A percentile compares a stretch with the other conserved stretches of the same genome.
Evolutionary conservation across 352 stramenopile genomes (phyloP).

Genomic region (Blastocystis sp.): DNA sequence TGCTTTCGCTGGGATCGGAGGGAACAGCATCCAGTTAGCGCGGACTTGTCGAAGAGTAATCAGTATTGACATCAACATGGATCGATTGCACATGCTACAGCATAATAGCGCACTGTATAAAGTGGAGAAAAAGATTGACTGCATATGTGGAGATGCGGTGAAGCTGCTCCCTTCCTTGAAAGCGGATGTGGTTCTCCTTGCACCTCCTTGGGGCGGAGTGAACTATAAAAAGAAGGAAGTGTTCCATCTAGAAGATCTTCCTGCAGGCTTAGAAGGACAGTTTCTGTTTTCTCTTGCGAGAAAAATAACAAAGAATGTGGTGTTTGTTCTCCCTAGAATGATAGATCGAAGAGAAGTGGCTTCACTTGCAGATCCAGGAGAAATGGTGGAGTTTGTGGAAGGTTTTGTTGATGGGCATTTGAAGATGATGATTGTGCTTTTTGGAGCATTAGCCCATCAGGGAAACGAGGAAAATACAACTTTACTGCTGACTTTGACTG

Average conservation of each 20-base stretch:
- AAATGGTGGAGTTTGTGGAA: constrained; percentile 71
- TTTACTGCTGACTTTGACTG: not conserved
- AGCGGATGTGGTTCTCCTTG: constrained; percentile 80
- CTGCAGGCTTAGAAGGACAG: constrained; percentile 69
- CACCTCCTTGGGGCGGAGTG: constrained; percentile 76
- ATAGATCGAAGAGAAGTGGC: constrained; percentile 69
- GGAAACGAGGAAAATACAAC: not conserved
- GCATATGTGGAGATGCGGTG: constrained; percentile 1
- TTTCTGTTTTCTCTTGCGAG: constrained; percentile 71
- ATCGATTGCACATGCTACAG: not conserved
- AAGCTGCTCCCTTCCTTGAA: constrained; percentile 63
- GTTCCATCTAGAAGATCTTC: constrained; percentile 3
- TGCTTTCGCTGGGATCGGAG: constrained; percentile 81
- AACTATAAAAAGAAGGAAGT: constrained; percentile 63
- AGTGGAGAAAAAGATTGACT: constrained; percentile 28
- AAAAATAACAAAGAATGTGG: constrained; percentile 71
- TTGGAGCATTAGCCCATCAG: constrained; percentile 67
- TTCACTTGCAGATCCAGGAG: constrained; percentile 67
- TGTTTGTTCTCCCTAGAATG: constrained; percentile 75
- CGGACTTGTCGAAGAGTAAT: constrained; percentile 75
- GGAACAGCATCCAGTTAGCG: constrained; percentile 85
- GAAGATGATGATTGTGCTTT: constrained; percentile 76
- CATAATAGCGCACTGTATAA: constrained; percentile 6
- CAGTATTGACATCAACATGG: not conserved
- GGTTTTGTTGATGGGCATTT: constrained; percentile 74